Base-by-base conservation (phyloP, 129 eudicot genomes). In the Saposhnikovia divaricata region DNA sequence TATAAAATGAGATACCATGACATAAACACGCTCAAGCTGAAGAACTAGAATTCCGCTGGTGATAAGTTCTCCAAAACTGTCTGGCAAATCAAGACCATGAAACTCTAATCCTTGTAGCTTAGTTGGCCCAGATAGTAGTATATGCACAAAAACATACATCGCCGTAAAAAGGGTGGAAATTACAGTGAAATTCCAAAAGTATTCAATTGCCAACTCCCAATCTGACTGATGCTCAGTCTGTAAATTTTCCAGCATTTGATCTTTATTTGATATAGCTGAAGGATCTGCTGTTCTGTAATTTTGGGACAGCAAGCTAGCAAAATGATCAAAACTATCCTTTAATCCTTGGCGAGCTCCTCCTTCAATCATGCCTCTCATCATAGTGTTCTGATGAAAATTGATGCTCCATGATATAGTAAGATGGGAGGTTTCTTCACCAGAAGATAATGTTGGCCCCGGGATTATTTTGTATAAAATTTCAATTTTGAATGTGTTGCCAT, bases 351-450 rank as follows among this genome's bases (percentile, higher is more conserved):
- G 78, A 51, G 86, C 96, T 85, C 99, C 99, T 57, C 87, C 83
- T 80, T 92, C 97, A 31, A 95, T 95, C 94, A 95, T 89, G 69
- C 92, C 86, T 80, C 80, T 95, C 97, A 95, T 92, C 96, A 95
- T 89, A 68, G 99, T 92, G 76, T 69, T 90, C 77, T 90, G 96
- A 83, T 27, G 68, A 79, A 95, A 95, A 81, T 85, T 86, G 37
- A 95, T 80, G 19, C 87, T 89, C 97, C 97, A 95, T 21, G 99
- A 92, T 45, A 95, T 43, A 38, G 80, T 51, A 77, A 95, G 85
- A 81, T 78, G 88, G 28, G 97, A 88, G 1, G 97, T 80, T 78
- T 90, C 93, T 51, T 88, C 93, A 28, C 89, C 96, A 6, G 81
- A 79, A 18, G 92, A 66, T 55, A 73, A 51, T 72, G 83, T 83